These are phyloP conservation scores for Flaveria brownii DNA, from an alignment of 129 eudicot species.

Conservation along the genomic window DNA sequence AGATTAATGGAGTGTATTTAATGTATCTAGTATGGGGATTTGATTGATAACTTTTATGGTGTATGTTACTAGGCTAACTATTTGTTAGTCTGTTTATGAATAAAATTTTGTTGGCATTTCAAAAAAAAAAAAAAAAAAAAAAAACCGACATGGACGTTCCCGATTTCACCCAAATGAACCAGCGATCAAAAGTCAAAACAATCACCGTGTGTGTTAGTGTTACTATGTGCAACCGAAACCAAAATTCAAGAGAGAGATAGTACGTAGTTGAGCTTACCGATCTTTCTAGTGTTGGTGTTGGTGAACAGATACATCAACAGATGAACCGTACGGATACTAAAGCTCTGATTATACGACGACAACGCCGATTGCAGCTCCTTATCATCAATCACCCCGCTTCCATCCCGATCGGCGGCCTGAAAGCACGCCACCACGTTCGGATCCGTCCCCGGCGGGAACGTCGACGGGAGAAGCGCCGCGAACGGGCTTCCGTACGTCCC, in stretches of 20 bases:
- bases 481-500: conserved; percentile 68
- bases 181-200: background rate
- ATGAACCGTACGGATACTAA: conserved; percentile 81
- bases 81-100: too few relatives aligned
- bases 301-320: conserved; percentile 86
- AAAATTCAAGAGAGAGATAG: background rate
- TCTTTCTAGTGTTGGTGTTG: conserved; percentile 59
- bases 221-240: background rate
- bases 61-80: too few relatives aligned
- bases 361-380: conserved; percentile 76
- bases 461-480: conserved; percentile 69
- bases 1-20: too few relatives aligned
- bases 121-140: too few relatives aligned
- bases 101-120: too few relatives aligned
- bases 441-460: conserved; percentile 91
- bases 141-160: background rate
- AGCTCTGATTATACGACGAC: conserved; percentile 70
- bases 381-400: conserved; percentile 86
- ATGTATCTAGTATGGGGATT: too few relatives aligned
- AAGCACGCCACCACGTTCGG: conserved; percentile 78
- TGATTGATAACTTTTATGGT: too few relatives aligned
- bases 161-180: background rate
- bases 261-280: conserved; percentile 41
- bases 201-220: background rate
- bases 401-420: conserved; percentile 82